Evolutionary conservation across 352 stramenopile species (phyloP).

Genomic region (Globisporangium yorkense): DNA sequence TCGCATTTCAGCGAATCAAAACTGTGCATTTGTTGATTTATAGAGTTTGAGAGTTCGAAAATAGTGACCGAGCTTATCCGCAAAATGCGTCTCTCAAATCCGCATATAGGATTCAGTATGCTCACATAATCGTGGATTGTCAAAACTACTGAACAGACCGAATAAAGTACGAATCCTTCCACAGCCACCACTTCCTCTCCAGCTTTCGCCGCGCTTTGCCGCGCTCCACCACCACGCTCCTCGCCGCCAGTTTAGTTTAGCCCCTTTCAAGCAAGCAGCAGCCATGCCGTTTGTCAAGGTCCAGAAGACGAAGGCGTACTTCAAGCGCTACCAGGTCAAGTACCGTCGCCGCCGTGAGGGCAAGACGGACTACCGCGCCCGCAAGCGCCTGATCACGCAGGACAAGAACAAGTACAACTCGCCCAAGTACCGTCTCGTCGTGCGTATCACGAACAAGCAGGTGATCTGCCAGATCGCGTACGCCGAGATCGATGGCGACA

Average conservation of each 20-base stretch:
- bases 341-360: slow-evolving; percentile 97
- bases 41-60: not conserved
- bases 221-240: not conserved
- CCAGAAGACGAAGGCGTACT: slow-evolving; percentile 99
- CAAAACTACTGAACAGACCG: too few species aligned
- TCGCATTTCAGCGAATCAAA: slow-evolving; percentile 9
- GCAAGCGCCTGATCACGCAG: slow-evolving; percentile 97
- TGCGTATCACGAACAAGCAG: slow-evolving; percentile 95
- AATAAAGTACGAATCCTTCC: slow-evolving; percentile 1
- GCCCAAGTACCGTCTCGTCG: slow-evolving; percentile 97
- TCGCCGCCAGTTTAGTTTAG: slow-evolving; percentile 34
- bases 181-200: not conserved
- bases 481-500: slow-evolving; percentile 97
- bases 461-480: slow-evolving; percentile 99
- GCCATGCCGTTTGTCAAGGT: slow-evolving; percentile 97
- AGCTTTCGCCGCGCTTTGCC: not conserved
- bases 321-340: slow-evolving; percentile 99
- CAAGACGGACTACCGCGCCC: slow-evolving; percentile 99
- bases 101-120: slow-evolving; percentile 7
- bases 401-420: slow-evolving; percentile 99
- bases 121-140: not conserved
- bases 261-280: slow-evolving; percentile 48
- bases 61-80: not conserved
- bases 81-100: not conserved
- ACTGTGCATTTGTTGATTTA: not conserved